These are phyloP conservation scores for Platismatia glauca DNA, from an alignment of 495 filamentous ascomycete species.

Conservation along the genomic window DNA sequence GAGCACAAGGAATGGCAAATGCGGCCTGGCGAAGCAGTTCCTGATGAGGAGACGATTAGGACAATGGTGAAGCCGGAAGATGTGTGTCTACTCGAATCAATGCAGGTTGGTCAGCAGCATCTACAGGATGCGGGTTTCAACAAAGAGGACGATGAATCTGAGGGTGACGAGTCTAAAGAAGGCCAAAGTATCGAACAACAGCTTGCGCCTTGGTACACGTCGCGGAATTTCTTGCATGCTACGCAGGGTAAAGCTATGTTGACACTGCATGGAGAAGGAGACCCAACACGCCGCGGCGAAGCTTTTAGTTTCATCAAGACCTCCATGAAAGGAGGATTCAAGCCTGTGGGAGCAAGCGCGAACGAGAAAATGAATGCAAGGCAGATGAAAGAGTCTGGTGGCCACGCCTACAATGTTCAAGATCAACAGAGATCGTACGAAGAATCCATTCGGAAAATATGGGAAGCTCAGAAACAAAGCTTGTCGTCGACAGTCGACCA, in stretches of 20 bases:
- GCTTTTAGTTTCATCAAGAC: constrained; percentile 94
- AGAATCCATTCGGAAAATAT: constrained; percentile 76
- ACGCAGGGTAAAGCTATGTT: constrained; percentile 96
- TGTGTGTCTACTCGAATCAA: constrained; percentile 85
- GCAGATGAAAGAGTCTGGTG: constrained; percentile 78
- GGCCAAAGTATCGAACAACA: constrained; percentile 72
- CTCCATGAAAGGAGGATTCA: constrained; percentile 97
- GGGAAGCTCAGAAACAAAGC: constrained; percentile 75
- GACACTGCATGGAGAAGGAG: constrained; percentile 83
- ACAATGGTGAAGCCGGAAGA: constrained; percentile 90
- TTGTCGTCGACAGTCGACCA: constrained; percentile 57
- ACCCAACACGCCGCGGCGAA: constrained; percentile 88
- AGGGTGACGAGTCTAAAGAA: constrained; percentile 56
- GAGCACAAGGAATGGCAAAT: constrained; percentile 78
- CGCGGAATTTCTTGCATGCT: constrained; percentile 89
- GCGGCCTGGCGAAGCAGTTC: constrained; percentile 55
- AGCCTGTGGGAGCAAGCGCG: constrained; percentile 79
- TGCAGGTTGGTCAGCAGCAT: constrained; percentile 86
- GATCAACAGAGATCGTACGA: constrained; percentile 85
- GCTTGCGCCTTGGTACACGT: constrained; percentile 90
- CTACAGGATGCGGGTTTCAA: constrained; percentile 76
- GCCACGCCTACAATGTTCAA: constrained; percentile 95
- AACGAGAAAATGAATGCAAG: constrained; percentile 76
- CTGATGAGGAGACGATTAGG: constrained; percentile 68
- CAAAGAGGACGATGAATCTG: constrained; percentile 63